phyloP scores from a whole-genome alignment of 495 filamentous ascomycete species.

The Clavariopsis aquatica region DNA sequence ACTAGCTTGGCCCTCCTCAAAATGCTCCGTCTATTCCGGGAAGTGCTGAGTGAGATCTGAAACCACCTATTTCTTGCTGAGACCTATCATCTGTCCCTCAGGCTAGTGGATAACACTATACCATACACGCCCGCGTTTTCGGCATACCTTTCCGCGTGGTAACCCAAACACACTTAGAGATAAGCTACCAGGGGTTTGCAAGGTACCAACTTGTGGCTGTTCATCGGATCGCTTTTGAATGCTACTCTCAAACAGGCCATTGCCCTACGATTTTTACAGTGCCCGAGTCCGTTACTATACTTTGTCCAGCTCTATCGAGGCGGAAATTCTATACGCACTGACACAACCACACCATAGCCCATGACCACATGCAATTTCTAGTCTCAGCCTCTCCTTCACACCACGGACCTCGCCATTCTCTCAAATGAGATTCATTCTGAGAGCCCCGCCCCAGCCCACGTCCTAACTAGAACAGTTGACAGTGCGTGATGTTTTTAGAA shows the following conservation, averaged over 20 bases:
- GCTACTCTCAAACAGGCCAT: conserved; percentile 1
- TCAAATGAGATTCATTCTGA: not conserved
- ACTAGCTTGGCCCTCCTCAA: not conserved
- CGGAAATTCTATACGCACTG: not conserved
- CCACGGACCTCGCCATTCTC: not conserved
- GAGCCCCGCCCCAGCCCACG: not conserved
- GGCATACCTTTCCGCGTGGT: not conserved
- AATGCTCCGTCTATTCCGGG: not conserved
- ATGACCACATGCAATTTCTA: not conserved
- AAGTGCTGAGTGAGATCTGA: conserved; percentile 2
- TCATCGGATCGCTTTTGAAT: not conserved
- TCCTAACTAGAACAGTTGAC: not conserved
- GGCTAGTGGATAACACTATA: not conserved
- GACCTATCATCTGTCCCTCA: not conserved
- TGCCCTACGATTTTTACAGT: too few species aligned
- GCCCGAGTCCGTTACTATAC: not conserved
- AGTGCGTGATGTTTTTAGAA: not conserved
- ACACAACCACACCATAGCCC: not conserved
- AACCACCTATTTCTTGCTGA: not conserved
- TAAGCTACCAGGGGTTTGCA: conserved; percentile 3
- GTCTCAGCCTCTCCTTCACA: not conserved
- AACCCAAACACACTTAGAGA: not conserved
- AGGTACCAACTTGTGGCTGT: not conserved
- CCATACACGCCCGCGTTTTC: not conserved
- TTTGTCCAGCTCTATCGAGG: not conserved